A percentile compares a stretch with the other conserved stretches of the same genome.
Evolutionary conservation across 148 eudicot species (phyloP).

Genomic region (Persicaria maculosa): DNA sequence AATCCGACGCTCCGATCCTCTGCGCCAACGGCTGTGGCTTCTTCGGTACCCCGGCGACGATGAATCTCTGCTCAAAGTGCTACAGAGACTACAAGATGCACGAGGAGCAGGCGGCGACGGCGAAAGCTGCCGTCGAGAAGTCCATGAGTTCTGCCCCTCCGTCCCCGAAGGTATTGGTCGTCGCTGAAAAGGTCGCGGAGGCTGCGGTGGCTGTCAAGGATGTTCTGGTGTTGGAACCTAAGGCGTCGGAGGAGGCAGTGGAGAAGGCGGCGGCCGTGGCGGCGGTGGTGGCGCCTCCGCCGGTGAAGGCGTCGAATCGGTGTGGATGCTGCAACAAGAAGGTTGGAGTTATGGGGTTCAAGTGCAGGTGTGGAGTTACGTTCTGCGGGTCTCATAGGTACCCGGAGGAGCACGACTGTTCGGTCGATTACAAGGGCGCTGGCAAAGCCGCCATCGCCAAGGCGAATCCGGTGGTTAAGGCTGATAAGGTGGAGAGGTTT

Average conservation of each 20-base stretch:
- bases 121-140: constrained; percentile 30
- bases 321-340: constrained; percentile 50
- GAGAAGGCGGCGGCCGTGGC: constrained; percentile 2
- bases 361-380: constrained; percentile 46
- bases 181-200: neutral
- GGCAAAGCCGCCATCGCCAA: constrained; percentile 31
- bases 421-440: constrained; percentile 35
- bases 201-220: neutral
- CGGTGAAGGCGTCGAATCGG: constrained; percentile 22
- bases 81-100: constrained; percentile 24
- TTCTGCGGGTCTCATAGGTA: constrained; percentile 56
- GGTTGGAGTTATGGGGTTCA: constrained; percentile 53
- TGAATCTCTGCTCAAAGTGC: constrained; percentile 55
- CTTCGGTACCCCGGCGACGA: constrained; percentile 49
- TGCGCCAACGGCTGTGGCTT: constrained; percentile 67
- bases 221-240: neutral
- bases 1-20: constrained; percentile 33
- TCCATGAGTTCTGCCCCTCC: constrained; percentile 14
- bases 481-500: constrained; percentile 44
- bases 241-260: neutral
- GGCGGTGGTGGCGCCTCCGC: constrained; percentile 1
- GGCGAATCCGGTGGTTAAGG: constrained; percentile 53
- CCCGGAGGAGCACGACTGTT: constrained; percentile 50
- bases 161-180: neutral
- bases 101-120: constrained; percentile 35